Percentiles rank a stretch among this genome's conserved stretches.
Evolutionary conservation across 495 filamentous ascomycete genomes (phyloP).

Genomic region (Chaetomium fimeti): DNA sequence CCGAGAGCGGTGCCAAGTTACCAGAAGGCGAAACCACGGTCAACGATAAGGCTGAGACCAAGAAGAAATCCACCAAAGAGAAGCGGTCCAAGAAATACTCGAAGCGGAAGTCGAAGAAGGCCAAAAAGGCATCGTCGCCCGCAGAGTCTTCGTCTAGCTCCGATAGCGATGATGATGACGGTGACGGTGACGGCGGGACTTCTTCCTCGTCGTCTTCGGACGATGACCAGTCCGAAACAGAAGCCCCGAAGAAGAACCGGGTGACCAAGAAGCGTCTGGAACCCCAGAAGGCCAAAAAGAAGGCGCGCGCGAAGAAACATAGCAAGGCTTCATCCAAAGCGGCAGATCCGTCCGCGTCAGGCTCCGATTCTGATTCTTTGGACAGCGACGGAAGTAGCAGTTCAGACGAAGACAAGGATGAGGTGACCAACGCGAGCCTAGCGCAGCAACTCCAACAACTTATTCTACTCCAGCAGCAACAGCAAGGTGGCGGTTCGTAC

Average conservation of each 20-base stretch:
- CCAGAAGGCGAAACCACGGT: slow-evolving; percentile 30
- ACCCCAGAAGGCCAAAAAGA: slow-evolving; percentile 42
- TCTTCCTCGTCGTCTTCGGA: slow-evolving; percentile 37
- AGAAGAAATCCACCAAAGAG: slow-evolving; percentile 39
- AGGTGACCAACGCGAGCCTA: slow-evolving; percentile 24
- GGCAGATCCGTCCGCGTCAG: slow-evolving; percentile 22
- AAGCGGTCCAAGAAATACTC: slow-evolving; percentile 42
- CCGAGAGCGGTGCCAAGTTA: slow-evolving; percentile 27
- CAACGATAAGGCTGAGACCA: slow-evolving; percentile 30
- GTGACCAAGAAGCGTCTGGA: slow-evolving; percentile 45
- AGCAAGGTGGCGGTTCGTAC: slow-evolving; percentile 30
- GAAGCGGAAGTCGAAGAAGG: slow-evolving; percentile 43
- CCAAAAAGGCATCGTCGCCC: slow-evolving; percentile 37
- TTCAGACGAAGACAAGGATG: slow-evolving; percentile 26
- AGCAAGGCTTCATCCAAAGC: slow-evolving; percentile 25
- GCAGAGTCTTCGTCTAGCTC: slow-evolving; percentile 34
- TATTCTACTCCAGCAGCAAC: slow-evolving; percentile 28
- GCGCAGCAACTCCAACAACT: slow-evolving; percentile 32
- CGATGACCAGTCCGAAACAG: slow-evolving; percentile 33
- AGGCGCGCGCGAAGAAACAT: slow-evolving; percentile 32
- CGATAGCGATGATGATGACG: slow-evolving; percentile 33
- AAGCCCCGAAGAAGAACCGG: slow-evolving; percentile 42
- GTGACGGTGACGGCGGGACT: slow-evolving; percentile 17
- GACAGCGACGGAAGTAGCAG: slow-evolving; percentile 27
- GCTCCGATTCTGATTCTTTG: slow-evolving; percentile 40